A percentile compares a stretch with the other conserved stretches of the same genome.
Evolutionary conservation across 148 eudicot genomes (phyloP).

Genomic region (Dianthus caryophyllus): DNA sequence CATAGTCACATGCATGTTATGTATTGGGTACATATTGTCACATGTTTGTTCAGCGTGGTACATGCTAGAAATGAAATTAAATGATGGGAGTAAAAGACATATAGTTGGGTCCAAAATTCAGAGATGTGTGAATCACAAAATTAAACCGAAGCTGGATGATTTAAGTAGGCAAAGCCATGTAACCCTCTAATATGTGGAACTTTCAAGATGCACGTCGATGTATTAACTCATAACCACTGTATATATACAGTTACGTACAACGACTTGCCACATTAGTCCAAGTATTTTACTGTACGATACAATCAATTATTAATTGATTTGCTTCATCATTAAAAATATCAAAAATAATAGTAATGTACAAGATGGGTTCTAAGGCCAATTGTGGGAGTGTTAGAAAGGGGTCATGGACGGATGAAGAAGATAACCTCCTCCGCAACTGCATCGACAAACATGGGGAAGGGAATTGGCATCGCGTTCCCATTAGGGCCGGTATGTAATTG

Average conservation of each 20-base stretch:
- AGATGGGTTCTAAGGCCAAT: neutral
- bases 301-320: too few species aligned
- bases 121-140: neutral
- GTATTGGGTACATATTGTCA: neutral
- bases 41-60: neutral
- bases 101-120: neutral
- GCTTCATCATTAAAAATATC: too few species aligned
- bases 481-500: slow-evolving; percentile 36
- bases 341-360: slow-evolving; percentile 1
- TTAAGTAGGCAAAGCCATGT: neutral
- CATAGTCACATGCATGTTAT: too few species aligned
- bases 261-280: neutral
- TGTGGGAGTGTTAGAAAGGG: slow-evolving; percentile 28
- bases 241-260: neutral
- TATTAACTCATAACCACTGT: neutral
- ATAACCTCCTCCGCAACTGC: slow-evolving; percentile 31
- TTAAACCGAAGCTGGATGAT: neutral
- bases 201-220: slow-evolving; percentile 7
- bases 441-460: slow-evolving; percentile 39
- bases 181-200: neutral
- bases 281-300: neutral
- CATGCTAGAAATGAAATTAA: neutral
- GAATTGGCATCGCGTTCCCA: slow-evolving; percentile 42
- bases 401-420: slow-evolving; percentile 45
- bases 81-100: neutral